Base-by-base conservation (phyloP, 2,329 filamentous ascomycete species). In the Sporothrix variecibatus region DNA sequence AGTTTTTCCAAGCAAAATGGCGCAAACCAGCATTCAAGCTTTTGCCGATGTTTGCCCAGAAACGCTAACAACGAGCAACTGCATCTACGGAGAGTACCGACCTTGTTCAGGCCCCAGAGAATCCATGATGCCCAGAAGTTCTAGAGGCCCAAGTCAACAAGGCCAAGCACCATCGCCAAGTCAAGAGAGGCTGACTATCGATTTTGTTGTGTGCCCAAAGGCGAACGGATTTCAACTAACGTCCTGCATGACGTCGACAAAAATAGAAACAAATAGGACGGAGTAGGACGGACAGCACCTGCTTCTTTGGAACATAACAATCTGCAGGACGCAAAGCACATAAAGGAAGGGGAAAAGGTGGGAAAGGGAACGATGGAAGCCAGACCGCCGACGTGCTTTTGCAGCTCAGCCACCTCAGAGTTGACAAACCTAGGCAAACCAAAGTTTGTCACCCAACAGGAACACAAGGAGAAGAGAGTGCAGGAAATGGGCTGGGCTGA, bases 21-120 rank as follows among this genome's bases (percentile, higher is more conserved):
- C n/a, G 20, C 20, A 20, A 49, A 17, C 3, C 1, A 3, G 3
- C 15, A 65, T 43, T 58, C 53, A 71, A 71, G 69, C 69, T 71
- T 71, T 71, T 62, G 69, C 69, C 53, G 11, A 71, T 49, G 49
- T 58, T 49, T 71, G 69, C 69, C 69, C 68, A 71, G 68, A 40
- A 60, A 40, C 51, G 68, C 68, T 58, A 43, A 58, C 20, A 69
- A 53, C 67, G 43, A 34, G n/a, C 43, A 51, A 53, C 28, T 8
- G 26, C 15, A 15, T 43, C 38, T 40, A 40, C 38, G 38, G 38
- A 40, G 40, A n/a, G n/a, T 2, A 43, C 40, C 5, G 40, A 43
- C 40, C 60, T 40, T 64, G 60, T 64, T 34, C 28, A 34, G 20
- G 12, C 43, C 12, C 49, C 38, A 40, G 9, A 40, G 38, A 56